Conservation (phyloP, 441 rosid genomes). For the Mallotus japonicus region DNA sequence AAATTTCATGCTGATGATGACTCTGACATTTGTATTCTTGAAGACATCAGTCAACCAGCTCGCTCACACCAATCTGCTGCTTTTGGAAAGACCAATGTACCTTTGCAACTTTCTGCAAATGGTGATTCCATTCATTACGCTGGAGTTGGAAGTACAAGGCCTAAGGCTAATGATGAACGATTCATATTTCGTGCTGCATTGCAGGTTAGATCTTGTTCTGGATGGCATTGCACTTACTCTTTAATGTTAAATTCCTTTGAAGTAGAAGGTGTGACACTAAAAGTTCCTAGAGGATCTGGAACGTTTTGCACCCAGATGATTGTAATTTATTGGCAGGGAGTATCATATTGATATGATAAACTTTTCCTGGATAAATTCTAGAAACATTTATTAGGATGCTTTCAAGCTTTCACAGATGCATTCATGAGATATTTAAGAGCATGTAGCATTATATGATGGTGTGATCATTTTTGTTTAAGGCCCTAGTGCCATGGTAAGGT, state of each 20-base stretch:
- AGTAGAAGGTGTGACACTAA: not conserved
- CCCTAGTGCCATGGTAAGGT: not conserved
- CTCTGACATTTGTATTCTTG: constrained; percentile 75
- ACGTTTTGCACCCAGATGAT: not conserved
- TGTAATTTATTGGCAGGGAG: not conserved
- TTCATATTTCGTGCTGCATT: constrained; percentile 62
- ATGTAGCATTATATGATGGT: not conserved
- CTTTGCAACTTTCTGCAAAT: constrained; percentile 30
- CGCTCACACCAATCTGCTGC: constrained; percentile 19
- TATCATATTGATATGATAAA: not conserved
- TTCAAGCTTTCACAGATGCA: not conserved
- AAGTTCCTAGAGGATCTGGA: not conserved
- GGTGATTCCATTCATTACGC: constrained; percentile 34
- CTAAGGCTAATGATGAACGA: constrained; percentile 54
- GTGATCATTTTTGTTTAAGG: not conserved
- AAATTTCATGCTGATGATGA: constrained; percentile 60
- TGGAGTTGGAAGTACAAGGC: constrained; percentile 42
- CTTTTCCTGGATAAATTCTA: not conserved
- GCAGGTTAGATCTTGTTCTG: constrained; percentile 53
- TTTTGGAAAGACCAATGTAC: constrained; percentile 13
- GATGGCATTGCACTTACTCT: not conserved
- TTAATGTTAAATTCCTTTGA: not conserved
- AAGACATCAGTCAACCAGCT: constrained; percentile 65
- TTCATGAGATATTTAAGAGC: not conserved
- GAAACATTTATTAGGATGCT: not conserved